phyloP scores from a whole-genome alignment of 1,139 yeast species.

The Candida buenavistaensis region DNA sequence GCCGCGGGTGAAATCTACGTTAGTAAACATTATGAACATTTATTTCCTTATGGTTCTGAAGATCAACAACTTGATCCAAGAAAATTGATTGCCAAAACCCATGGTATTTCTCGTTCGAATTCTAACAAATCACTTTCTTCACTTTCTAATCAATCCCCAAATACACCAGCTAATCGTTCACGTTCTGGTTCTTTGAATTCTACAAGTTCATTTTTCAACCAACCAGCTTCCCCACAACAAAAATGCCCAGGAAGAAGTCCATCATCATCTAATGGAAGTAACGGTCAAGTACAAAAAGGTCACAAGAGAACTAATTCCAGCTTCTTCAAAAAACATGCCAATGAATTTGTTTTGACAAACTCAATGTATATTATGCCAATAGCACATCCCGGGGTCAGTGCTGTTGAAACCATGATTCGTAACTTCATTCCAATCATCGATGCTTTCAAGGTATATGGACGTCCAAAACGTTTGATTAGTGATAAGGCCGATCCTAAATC shows the following conservation, averaged over 20 bases:
- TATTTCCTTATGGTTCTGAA: slow-evolving; percentile 19
- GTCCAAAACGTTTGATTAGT: slow-evolving; percentile 51
- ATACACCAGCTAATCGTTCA: slow-evolving; percentile 16
- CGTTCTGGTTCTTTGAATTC: slow-evolving; percentile 26
- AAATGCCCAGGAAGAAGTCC: slow-evolving; percentile 10
- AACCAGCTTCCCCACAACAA: slow-evolving; percentile 19
- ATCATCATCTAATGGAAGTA: slow-evolving; percentile 12
- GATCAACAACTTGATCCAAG: slow-evolving; percentile 10
- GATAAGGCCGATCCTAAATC: slow-evolving; percentile 46
- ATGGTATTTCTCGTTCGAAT: slow-evolving; percentile 10
- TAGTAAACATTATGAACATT: slow-evolving; percentile 39
- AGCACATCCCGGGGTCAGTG: slow-evolving; percentile 55
- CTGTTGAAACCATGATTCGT: slow-evolving; percentile 59
- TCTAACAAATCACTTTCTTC: slow-evolving; percentile 18
- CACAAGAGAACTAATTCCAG: slow-evolving; percentile 15
- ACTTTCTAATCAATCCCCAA: slow-evolving; percentile 14
- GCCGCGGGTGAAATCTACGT: slow-evolving; percentile 50
- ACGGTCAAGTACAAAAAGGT: slow-evolving; percentile 10
- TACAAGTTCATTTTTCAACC: slow-evolving; percentile 26
- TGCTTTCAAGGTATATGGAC: slow-evolving; percentile 54
- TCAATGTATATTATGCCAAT: slow-evolving; percentile 53
- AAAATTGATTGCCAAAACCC: slow-evolving; percentile 13
- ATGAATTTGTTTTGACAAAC: slow-evolving; percentile 34
- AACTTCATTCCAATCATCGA: slow-evolving; percentile 54
- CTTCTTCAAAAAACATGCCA: slow-evolving; percentile 26